A percentile compares a stretch with the other conserved stretches of the same genome.
These are phyloP conservation scores for Xerocomus amazonicus DNA, from an alignment of 1,284 basidiomycete genomes.

Conservation along the genomic window DNA sequence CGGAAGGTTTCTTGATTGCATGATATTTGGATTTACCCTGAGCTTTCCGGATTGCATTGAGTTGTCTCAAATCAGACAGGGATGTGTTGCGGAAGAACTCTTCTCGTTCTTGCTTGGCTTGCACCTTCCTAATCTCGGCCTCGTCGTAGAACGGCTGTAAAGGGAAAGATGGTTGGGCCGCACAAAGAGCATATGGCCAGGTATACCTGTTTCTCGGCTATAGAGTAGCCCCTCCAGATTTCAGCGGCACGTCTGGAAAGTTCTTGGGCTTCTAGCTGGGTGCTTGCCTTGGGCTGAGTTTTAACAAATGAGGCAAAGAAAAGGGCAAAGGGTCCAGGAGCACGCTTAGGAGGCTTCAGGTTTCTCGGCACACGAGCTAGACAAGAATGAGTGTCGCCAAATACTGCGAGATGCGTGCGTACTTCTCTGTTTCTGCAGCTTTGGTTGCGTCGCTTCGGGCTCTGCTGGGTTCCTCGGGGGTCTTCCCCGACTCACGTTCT, in stretches of 20 bases:
- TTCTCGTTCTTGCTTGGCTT: constrained; percentile 16
- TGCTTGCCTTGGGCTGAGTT: background rate
- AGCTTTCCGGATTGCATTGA: constrained; percentile 25
- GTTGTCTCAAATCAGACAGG: constrained; percentile 12
- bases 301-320: constrained; percentile 22
- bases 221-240: constrained; percentile 23
- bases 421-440: constrained; percentile 11
- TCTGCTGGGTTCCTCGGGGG: constrained; percentile 10
- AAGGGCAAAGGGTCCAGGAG: constrained; percentile 21
- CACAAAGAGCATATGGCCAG: background rate
- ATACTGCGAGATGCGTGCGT: background rate
- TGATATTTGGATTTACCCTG: constrained; percentile 23
- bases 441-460: background rate
- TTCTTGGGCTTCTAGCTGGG: background rate
- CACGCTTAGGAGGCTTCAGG: constrained; percentile 29
- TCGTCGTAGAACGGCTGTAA: constrained; percentile 29
- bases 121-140: constrained; percentile 15
- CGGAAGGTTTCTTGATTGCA: background rate
- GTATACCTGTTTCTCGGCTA: constrained; percentile 29
- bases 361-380: constrained; percentile 16
- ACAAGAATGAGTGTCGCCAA: background rate
- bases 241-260: constrained; percentile 19
- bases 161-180: background rate
- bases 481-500: constrained; percentile 4
- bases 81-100: constrained; percentile 24